Percentiles rank a stretch among this genome's conserved stretches.
Conservation (phyloP, 2,329 filamentous ascomycete genomes). For the Aspergillus jensenii region DNA sequence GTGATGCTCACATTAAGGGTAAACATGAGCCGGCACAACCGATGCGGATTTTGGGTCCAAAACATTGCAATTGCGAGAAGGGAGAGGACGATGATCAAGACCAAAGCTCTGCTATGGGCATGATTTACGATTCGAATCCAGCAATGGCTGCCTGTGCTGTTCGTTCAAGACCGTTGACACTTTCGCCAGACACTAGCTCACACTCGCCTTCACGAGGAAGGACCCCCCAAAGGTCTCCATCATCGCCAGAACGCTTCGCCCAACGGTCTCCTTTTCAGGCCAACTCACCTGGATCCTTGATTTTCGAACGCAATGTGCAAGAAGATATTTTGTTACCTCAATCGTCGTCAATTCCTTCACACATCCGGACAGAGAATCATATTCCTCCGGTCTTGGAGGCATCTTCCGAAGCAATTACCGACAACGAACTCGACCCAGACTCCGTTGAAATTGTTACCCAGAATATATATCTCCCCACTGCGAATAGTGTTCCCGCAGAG, state of each 20-base stretch:
- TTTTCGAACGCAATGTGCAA: constrained; percentile 95
- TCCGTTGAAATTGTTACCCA: constrained; percentile 92
- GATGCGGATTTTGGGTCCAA: not conserved
- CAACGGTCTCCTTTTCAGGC: constrained; percentile 54
- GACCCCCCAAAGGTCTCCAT: not conserved
- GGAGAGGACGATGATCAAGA: not conserved
- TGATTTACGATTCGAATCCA: not conserved
- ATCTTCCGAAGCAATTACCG: constrained; percentile 87
- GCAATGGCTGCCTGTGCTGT: not conserved
- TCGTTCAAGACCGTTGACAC: constrained; percentile 2
- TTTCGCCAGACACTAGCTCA: constrained; percentile 3
- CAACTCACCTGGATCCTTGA: constrained; percentile 74
- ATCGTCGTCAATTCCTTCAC: constrained; percentile 84
- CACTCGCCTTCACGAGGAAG: not conserved
- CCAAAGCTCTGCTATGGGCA: not conserved
- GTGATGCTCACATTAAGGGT: not conserved
- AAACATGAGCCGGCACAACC: not conserved
- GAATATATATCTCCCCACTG: constrained; percentile 75
- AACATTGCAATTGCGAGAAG: not conserved
- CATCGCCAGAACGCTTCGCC: constrained; percentile 1
- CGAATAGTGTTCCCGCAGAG: constrained; percentile 58
- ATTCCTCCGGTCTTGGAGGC: constrained; percentile 91
- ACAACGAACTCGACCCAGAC: constrained; percentile 75
- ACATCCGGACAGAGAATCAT: constrained; percentile 91
- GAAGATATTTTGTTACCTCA: constrained; percentile 68